Conservation (phyloP, 2,329 filamentous ascomycete genomes). For the Didymella lethalis region DNA sequence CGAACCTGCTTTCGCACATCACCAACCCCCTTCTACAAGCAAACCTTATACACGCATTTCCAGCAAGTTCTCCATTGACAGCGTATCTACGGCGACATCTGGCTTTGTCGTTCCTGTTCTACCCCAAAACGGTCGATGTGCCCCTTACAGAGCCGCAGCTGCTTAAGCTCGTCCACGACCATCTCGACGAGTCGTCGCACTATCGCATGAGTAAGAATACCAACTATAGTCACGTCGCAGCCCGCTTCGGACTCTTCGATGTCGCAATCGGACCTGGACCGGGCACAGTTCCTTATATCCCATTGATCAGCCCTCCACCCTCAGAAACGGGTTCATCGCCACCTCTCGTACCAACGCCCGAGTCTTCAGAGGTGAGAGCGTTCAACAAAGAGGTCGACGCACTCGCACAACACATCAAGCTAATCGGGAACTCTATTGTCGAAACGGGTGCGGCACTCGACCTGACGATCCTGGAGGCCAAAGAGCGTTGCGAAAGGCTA, state of each 20-base stretch:
- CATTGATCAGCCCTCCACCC: constrained; percentile 36
- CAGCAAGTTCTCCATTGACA: constrained; percentile 58
- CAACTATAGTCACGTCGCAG: constrained; percentile 73
- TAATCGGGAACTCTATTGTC: constrained; percentile 68
- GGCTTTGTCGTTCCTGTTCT: constrained; percentile 69
- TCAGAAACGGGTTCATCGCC: constrained; percentile 34
- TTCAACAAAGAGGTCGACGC: constrained; percentile 78
- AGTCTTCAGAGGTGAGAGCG: constrained; percentile 49
- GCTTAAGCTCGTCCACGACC: constrained; percentile 32
- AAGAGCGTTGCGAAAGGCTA: constrained; percentile 77
- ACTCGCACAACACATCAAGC: constrained; percentile 61
- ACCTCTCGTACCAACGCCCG: constrained; percentile 21
- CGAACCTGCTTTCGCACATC: constrained; percentile 48
- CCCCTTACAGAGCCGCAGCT: constrained; percentile 36
- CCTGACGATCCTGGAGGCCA: constrained; percentile 74
- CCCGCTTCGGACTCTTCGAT: constrained; percentile 73
- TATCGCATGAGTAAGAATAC: constrained; percentile 65
- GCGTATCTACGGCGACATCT: constrained; percentile 72
- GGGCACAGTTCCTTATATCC: constrained; percentile 40
- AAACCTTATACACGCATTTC: constrained; percentile 67
- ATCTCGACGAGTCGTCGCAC: constrained; percentile 50
- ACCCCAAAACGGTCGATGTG: constrained; percentile 34
- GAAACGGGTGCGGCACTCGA: constrained; percentile 69
- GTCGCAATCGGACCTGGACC: constrained; percentile 74
- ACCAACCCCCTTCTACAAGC: constrained; percentile 62